Percentiles rank a stretch among this genome's conserved stretches.
Evolutionary conservation across 2,329 filamentous ascomycete species (phyloP).

Genomic region (Fonsecaea monophora): DNA sequence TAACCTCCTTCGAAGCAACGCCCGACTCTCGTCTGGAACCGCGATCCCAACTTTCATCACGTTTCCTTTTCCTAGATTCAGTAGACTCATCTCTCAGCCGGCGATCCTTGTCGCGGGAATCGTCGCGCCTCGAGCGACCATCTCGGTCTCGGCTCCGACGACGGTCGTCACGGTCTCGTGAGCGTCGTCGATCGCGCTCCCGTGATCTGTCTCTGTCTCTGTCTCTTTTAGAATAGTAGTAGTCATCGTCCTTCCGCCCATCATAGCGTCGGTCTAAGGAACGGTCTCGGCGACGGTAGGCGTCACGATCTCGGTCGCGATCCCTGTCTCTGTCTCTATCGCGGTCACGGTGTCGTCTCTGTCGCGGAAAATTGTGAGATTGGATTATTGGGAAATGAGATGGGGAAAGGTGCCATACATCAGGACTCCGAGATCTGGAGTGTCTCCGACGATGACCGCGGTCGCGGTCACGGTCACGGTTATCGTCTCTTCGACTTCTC

Average conservation of each 20-base stretch:
- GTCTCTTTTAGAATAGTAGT: slow-evolving; percentile 68
- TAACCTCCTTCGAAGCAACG: slow-evolving; percentile 64
- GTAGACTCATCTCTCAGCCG: slow-evolving; percentile 72
- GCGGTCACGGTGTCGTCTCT: slow-evolving; percentile 41
- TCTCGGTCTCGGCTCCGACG: slow-evolving; percentile 73
- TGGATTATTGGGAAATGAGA: background rate
- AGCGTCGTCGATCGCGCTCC: slow-evolving; percentile 72
- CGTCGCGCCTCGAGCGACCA: slow-evolving; percentile 73
- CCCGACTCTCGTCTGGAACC: slow-evolving; percentile 58
- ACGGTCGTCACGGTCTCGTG: slow-evolving; percentile 60
- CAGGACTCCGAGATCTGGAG: slow-evolving; percentile 51
- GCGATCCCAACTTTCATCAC: slow-evolving; percentile 68
- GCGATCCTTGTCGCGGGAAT: slow-evolving; percentile 69
- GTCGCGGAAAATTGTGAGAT: slow-evolving; percentile 23
- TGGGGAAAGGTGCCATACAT: slow-evolving; percentile 47
- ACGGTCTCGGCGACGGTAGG: slow-evolving; percentile 71
- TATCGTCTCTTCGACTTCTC: slow-evolving; percentile 59
- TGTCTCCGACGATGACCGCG: slow-evolving; percentile 51
- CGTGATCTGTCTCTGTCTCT: slow-evolving; percentile 67
- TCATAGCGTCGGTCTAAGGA: slow-evolving; percentile 62
- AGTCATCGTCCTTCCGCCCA: slow-evolving; percentile 70
- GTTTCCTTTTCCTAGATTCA: slow-evolving; percentile 73
- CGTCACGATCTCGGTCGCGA: slow-evolving; percentile 60
- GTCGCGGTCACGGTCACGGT: slow-evolving; percentile 55
- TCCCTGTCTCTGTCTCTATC: slow-evolving; percentile 56